Conservation (phyloP, 192 early-diverging fungal species). For the Gonapodya sp. region DNA sequence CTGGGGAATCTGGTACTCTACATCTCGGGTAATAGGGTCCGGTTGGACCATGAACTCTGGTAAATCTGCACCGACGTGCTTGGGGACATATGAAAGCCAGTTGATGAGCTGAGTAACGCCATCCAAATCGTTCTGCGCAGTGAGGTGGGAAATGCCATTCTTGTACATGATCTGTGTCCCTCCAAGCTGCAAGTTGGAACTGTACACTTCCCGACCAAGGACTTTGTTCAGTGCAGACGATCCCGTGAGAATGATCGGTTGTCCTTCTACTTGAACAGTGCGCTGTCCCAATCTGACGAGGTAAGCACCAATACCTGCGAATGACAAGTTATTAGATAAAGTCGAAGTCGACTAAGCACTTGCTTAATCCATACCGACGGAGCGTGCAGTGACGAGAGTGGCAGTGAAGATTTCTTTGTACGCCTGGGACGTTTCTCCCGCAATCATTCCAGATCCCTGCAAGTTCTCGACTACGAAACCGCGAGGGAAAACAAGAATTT, state of each 20-base stretch:
- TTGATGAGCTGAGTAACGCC: slow-evolving; percentile 85
- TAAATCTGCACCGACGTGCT: slow-evolving; percentile 51
- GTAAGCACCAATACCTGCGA: slow-evolving; percentile 78
- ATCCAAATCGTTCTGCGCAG: slow-evolving; percentile 87
- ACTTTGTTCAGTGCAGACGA: slow-evolving; percentile 97
- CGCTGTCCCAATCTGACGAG: slow-evolving; percentile 97
- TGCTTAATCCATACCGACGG: slow-evolving; percentile 56
- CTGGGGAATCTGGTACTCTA: slow-evolving; percentile 70
- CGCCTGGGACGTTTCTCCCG: slow-evolving; percentile 87
- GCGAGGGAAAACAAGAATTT: neutral
- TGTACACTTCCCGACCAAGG: slow-evolving; percentile 93
- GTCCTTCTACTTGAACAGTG: slow-evolving; percentile 92
- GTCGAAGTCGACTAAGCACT: too few relatives aligned
- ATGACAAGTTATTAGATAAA: too few relatives aligned
- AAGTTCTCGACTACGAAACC: slow-evolving; percentile 97
- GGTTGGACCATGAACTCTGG: slow-evolving; percentile 28
- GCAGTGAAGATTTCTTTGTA: slow-evolving; percentile 98
- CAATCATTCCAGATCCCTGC: slow-evolving; percentile 93
- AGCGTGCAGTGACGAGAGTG: slow-evolving; percentile 93
- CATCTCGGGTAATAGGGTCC: slow-evolving; percentile 72
- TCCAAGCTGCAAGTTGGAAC: slow-evolving; percentile 94
- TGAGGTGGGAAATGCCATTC: slow-evolving; percentile 97
- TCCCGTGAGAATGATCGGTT: slow-evolving; percentile 97
- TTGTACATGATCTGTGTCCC: slow-evolving; percentile 99
- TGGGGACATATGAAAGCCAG: slow-evolving; percentile 91